Conservation (phyloP, 1,284 basidiomycete genomes). For the Tylopilus sp. region DNA sequence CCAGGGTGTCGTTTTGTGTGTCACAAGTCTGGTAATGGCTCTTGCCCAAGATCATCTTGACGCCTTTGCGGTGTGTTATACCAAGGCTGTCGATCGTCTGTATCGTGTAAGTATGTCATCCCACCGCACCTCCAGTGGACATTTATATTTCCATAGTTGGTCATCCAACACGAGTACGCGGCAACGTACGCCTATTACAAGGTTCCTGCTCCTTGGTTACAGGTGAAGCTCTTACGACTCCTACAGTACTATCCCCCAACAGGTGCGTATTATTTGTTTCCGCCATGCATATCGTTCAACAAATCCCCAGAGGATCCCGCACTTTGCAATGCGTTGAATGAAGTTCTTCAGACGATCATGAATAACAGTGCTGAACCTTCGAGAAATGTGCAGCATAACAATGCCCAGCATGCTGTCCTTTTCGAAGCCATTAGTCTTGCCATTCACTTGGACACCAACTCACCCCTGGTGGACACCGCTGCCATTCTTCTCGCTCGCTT, state of each 20-base stretch:
- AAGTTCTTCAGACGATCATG: conserved; percentile 89
- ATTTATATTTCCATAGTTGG: conserved; percentile 54
- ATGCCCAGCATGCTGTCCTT: conserved; percentile 96
- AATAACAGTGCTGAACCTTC: conserved; percentile 90
- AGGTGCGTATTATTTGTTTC: conserved; percentile 48
- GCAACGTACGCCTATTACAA: conserved; percentile 95
- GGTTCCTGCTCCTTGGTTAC: conserved; percentile 96
- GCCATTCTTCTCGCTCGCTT: conserved; percentile 91
- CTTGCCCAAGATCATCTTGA: conserved; percentile 93
- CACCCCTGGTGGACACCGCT: conserved; percentile 86
- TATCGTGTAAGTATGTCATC: conserved; percentile 60
- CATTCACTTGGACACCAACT: conserved; percentile 94
- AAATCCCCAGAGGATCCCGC: conserved; percentile 72
- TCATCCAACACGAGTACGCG: conserved; percentile 87
- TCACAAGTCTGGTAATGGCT: conserved; percentile 91
- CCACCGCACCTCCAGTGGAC: conserved; percentile 8
- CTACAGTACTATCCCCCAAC: conserved; percentile 96
- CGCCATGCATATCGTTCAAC: conserved; percentile 3
- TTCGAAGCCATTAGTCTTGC: conserved; percentile 98
- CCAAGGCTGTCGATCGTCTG: conserved; percentile 89
- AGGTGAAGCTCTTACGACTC: conserved; percentile 91
- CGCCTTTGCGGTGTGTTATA: conserved; percentile 88
- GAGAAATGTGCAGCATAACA: conserved; percentile 97
- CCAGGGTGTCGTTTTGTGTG: conserved; percentile 92
- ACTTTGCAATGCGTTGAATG: conserved; percentile 73